phyloP scores from a whole-genome alignment of 148 eudicot genomes.

The Hydrangea macrophylla region DNA sequence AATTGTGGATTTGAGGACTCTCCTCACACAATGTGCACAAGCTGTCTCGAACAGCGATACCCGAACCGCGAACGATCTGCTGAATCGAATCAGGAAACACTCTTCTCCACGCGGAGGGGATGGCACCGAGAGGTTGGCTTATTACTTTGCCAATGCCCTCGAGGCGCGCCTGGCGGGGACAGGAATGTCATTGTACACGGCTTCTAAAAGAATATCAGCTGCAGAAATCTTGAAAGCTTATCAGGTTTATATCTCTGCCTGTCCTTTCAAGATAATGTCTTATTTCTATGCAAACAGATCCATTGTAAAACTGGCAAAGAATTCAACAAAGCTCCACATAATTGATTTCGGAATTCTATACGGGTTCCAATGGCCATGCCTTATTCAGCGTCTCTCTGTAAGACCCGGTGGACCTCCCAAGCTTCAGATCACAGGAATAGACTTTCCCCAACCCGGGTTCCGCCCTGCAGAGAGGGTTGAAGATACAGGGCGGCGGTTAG shows the following conservation, averaged over 20 bases:
- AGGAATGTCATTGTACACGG: conserved; percentile 40
- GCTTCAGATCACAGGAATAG: conserved; percentile 49
- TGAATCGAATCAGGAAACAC: conserved; percentile 44
- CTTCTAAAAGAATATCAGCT: conserved; percentile 28
- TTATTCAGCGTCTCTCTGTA: conserved; percentile 41
- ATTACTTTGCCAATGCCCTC: conserved; percentile 58
- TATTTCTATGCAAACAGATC: conserved; percentile 44
- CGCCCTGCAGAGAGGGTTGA: conserved; percentile 46
- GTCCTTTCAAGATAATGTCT: conserved; percentile 50
- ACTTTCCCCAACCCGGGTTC: conserved; percentile 53
- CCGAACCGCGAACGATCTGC: conserved; percentile 40
- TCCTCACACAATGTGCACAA: conserved; percentile 65
- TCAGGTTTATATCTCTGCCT: conserved; percentile 29
- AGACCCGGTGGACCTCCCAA: conserved; percentile 45
- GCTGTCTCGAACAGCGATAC: conserved; percentile 52
- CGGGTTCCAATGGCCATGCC: conserved; percentile 63
- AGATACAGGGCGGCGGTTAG: conserved; percentile 47
- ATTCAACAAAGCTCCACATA: conserved; percentile 38
- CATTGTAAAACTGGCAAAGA: conserved; percentile 30
- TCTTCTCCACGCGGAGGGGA: conserved; percentile 63
- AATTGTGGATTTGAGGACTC: conserved; percentile 53
- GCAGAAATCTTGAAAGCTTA: conserved; percentile 40
- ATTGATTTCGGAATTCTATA: conserved; percentile 58
- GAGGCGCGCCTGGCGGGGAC: conserved; percentile 69
- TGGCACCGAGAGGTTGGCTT: conserved; percentile 60